Evolutionary conservation across 768 basidiomycete species (phyloP).

Genomic region (Leccinum variicolor): DNA sequence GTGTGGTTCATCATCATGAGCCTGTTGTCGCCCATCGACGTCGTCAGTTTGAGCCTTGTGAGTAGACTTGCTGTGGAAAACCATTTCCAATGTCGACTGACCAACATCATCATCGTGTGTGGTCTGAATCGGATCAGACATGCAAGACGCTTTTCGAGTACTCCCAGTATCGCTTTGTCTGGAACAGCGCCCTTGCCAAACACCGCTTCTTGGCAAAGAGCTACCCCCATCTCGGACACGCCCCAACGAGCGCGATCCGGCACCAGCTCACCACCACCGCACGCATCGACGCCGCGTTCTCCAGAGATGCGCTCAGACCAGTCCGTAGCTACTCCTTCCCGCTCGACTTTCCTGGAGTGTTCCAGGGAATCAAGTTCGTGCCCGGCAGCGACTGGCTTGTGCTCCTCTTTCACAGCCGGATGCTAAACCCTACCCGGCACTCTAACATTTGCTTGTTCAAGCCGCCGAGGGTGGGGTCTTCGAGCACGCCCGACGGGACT

Average conservation of each 20-base stretch:
- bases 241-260: slow-evolving; percentile 19
- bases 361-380: slow-evolving; percentile 30
- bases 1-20: slow-evolving; percentile 30
- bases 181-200: slow-evolving; percentile 20
- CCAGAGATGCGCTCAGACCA: slow-evolving; percentile 10
- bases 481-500: not conserved
- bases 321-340: slow-evolving; percentile 26
- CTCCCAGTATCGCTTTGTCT: slow-evolving; percentile 24
- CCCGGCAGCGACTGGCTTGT: slow-evolving; percentile 30
- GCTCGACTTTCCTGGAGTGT: slow-evolving; percentile 28
- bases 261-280: slow-evolving; percentile 23
- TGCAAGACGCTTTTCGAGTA: slow-evolving; percentile 25
- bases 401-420: slow-evolving; percentile 30
- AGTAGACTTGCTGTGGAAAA: slow-evolving; percentile 4
- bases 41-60: slow-evolving; percentile 24
- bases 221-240: slow-evolving; percentile 24
- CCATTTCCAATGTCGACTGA: not conserved
- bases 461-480: slow-evolving; percentile 9
- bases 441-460: slow-evolving; percentile 29
- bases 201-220: slow-evolving; percentile 23
- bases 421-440: slow-evolving; percentile 26
- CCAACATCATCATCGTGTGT: not conserved
- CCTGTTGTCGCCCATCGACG: slow-evolving; percentile 23
- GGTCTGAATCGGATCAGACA: slow-evolving; percentile 18
- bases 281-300: slow-evolving; percentile 22